Conservation (phyloP, 2,329 filamentous ascomycete species). For the Emericellopsis atlantica region DNA sequence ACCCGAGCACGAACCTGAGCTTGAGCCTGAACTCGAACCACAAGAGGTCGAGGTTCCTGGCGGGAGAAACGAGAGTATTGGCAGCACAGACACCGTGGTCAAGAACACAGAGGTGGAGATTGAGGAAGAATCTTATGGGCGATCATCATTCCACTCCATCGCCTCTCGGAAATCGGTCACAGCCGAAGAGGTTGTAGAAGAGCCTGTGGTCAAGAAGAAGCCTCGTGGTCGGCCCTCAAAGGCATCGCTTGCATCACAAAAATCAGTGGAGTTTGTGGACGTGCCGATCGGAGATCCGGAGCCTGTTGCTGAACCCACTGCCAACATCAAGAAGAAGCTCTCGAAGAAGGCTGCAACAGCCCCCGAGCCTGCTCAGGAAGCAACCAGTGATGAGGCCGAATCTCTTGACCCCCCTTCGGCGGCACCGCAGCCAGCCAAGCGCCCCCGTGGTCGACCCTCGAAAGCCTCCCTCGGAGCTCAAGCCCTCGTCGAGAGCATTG, state of each 20-base stretch:
- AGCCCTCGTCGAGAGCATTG: too few relatives aligned
- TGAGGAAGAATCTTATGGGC: neutral
- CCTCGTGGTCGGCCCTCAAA: neutral
- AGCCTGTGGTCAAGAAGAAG: neutral
- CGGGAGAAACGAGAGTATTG: conserved; percentile 24
- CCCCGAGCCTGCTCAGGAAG: neutral
- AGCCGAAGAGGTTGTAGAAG: conserved; percentile 2
- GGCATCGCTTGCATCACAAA: neutral
- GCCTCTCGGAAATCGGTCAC: conserved; percentile 2
- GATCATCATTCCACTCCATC: neutral
- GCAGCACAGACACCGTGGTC: conserved; percentile 28
- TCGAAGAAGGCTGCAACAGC: too few relatives aligned
- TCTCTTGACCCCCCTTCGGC: conserved; percentile 5
- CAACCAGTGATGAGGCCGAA: neutral
- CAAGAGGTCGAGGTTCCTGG: conserved; percentile 3
- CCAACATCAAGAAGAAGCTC: too few relatives aligned
- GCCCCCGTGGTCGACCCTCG: conserved; percentile 16
- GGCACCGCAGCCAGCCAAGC: conserved; percentile 7
- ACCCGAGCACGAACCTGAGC: conserved; percentile 1
- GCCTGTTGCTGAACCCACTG: conserved; percentile 1
- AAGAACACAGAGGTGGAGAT: conserved; percentile 15
- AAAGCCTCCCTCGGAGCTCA: conserved; percentile 12
- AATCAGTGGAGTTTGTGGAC: neutral
- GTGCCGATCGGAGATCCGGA: conserved; percentile 2
- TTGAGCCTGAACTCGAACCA: conserved; percentile 8